These are phyloP conservation scores for Arthromyces matolae DNA, from an alignment of 768 basidiomycete species.

Conservation along the genomic window DNA sequence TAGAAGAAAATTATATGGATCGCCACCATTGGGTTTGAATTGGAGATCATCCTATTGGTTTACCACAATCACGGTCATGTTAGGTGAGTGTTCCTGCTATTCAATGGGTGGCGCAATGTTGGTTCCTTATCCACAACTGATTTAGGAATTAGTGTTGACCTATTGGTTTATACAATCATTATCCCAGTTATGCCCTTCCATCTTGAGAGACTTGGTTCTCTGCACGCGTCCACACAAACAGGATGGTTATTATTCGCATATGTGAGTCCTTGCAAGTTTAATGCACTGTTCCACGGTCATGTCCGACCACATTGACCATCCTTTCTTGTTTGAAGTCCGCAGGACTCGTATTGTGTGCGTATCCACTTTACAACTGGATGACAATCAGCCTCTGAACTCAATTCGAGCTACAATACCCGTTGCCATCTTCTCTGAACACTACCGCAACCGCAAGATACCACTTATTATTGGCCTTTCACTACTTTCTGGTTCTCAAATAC, in stretches of 20 bases:
- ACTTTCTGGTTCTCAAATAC: slow-evolving; percentile 51
- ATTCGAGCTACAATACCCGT: slow-evolving; percentile 51
- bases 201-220: slow-evolving; percentile 45
- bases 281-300: too few species aligned
- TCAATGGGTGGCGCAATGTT: background rate
- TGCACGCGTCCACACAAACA: slow-evolving; percentile 42
- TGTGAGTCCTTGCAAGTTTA: too few species aligned
- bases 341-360: slow-evolving; percentile 53
- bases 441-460: slow-evolving; percentile 42
- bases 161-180: slow-evolving; percentile 59
- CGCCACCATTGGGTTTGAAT: slow-evolving; percentile 39
- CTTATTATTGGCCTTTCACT: slow-evolving; percentile 47
- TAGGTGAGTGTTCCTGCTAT: slow-evolving; percentile 35
- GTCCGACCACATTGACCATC: too few species aligned
- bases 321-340: slow-evolving; percentile 47
- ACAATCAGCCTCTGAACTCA: background rate
- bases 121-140: background rate
- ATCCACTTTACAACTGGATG: background rate
- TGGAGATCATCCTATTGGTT: slow-evolving; percentile 62
- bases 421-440: slow-evolving; percentile 51
- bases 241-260: slow-evolving; percentile 63
- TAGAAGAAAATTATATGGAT: background rate
- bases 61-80: slow-evolving; percentile 48
- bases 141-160: slow-evolving; percentile 47
- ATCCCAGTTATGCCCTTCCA: slow-evolving; percentile 65